Base-by-base conservation (phyloP, 805 yeast genomes). In the Metschnikowia lochheadii region DNA sequence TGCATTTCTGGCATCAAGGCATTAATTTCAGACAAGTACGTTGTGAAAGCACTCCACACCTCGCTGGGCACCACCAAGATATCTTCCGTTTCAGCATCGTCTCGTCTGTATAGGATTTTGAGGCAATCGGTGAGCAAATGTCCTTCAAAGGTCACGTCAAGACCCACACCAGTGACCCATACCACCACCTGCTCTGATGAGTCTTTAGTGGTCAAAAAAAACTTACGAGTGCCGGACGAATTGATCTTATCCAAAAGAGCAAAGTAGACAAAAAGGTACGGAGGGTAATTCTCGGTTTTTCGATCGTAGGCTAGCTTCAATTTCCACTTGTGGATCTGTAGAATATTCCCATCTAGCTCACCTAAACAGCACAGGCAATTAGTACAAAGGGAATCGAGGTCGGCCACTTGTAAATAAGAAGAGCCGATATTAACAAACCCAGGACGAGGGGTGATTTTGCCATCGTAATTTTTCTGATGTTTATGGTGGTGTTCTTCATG, bases 251-350 rank as follows among this genome's bases (percentile, higher is more conserved):
- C 76, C n/a, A 71, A 49, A 3, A 64, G 54, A 5, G 63, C 51
- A 40, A 60, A 58, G 57, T 61, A 62, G 1, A 61, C 57, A 26
- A 54, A 56, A 6, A 60, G 43, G 40, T 55, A 50, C 3, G 65
- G 53, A 4, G 63, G 57, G 47, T 51, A 64, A 3, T 44, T 40
- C 46, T 64, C 68, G 4, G 41, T 32, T 6, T 11, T 44, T 8
- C 33, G 14, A 1, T 47, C 44, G 38, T 63, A 58, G 1, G 54
- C 46, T 14, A 83, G 56, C 7, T 52, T 50, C 2, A 84, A 40
- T 23, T 72, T 71, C 91, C 91, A 86, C 59, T 85, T 85, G 67
- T 72, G 72, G 1, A 85, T 31, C 38, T 61, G 63, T 17, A 55
- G 41, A 8, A 48, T 40, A 3, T 41, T 50, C 13, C 53, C 56